These are phyloP conservation scores for Bruguiera hainesii DNA, from an alignment of 441 rosid genomes.

Conservation along the genomic window DNA sequence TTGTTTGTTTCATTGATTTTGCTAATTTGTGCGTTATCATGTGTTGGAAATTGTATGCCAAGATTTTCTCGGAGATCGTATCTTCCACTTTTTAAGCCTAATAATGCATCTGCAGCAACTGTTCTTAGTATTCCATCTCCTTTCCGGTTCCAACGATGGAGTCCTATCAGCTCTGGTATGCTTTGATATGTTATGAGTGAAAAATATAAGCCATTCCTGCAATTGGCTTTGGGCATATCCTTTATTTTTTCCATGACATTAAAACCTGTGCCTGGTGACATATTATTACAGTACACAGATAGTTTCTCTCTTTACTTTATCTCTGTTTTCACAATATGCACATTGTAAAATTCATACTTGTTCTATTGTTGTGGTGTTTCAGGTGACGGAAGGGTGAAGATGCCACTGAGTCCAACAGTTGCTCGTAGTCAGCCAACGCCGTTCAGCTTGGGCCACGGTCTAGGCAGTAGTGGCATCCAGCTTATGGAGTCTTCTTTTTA, in stretches of 20 bases:
- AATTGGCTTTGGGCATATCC: no score
- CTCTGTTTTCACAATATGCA: not conserved
- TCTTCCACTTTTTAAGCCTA: slow-evolving; percentile 82
- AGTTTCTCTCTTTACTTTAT: not conserved
- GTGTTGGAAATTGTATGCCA: slow-evolving; percentile 63
- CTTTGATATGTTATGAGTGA: no score
- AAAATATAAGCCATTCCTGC: no score
- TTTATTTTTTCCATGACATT: not conserved
- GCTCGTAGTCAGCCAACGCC: slow-evolving; percentile 54
- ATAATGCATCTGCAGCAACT: slow-evolving; percentile 53
- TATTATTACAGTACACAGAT: no score
- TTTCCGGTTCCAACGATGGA: slow-evolving; percentile 81
- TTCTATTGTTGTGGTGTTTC: slow-evolving; percentile 24
- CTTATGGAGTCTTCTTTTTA: slow-evolving; percentile 70
- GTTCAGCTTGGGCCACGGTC: slow-evolving; percentile 63
- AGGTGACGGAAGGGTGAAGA: slow-evolving; percentile 90
- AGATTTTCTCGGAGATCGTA: slow-evolving; percentile 61
- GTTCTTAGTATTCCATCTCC: slow-evolving; percentile 78
- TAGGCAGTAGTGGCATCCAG: slow-evolving; percentile 64
- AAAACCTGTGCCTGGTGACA: no score
- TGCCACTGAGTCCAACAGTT: slow-evolving; percentile 88
- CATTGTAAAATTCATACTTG: no score
- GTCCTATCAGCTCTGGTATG: slow-evolving; percentile 77
- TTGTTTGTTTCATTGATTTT: slow-evolving; percentile 61
- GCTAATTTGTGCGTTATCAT: slow-evolving; percentile 71